These are phyloP conservation scores for Boletus semigastroideus DNA, from an alignment of 1,284 basidiomycete genomes.

Conservation along the genomic window DNA sequence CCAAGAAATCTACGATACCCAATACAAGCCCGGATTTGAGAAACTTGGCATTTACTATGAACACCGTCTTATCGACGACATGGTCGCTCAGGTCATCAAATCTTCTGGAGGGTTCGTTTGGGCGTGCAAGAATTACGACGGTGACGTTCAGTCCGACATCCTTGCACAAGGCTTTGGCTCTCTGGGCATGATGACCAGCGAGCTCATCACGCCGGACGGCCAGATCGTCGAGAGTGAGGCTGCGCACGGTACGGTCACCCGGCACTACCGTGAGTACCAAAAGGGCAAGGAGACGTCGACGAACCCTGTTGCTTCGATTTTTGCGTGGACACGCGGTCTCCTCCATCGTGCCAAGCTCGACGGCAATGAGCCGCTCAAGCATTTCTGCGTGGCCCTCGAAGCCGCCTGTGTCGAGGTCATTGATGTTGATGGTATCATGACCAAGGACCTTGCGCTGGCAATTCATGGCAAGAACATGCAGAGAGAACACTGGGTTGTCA, in stretches of 20 bases:
- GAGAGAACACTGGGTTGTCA: conserved; percentile 92
- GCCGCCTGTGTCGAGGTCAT: conserved; percentile 89
- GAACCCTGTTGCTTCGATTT: conserved; percentile 98
- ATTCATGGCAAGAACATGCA: conserved; percentile 93
- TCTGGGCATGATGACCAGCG: conserved; percentile 97
- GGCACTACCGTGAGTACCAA: conserved; percentile 97
- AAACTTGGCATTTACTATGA: conserved; percentile 91
- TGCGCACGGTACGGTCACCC: conserved; percentile 93
- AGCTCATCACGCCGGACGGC: conserved; percentile 96
- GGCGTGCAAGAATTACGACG: conserved; percentile 98
- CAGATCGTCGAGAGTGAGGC: conserved; percentile 90
- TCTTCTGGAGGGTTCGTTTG: conserved; percentile 95
- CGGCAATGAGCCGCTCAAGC: conserved; percentile 70
- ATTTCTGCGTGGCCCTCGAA: conserved; percentile 85
- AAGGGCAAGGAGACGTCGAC: conserved; percentile 96
- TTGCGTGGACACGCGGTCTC: conserved; percentile 96
- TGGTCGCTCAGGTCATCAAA: conserved; percentile 98
- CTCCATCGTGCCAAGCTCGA: conserved; percentile 94
- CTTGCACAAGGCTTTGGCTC: conserved; percentile 94
- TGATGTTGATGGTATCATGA: conserved; percentile 90
- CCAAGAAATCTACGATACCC: conserved; percentile 87
- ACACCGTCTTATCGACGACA: conserved; percentile 91
- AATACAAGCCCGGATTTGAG: conserved; percentile 86
- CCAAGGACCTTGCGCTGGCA: conserved; percentile 93
- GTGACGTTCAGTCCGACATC: conserved; percentile 91